Conservation (phyloP, 176 grass and related monocot species). For the Oryza glumipatula region DNA sequence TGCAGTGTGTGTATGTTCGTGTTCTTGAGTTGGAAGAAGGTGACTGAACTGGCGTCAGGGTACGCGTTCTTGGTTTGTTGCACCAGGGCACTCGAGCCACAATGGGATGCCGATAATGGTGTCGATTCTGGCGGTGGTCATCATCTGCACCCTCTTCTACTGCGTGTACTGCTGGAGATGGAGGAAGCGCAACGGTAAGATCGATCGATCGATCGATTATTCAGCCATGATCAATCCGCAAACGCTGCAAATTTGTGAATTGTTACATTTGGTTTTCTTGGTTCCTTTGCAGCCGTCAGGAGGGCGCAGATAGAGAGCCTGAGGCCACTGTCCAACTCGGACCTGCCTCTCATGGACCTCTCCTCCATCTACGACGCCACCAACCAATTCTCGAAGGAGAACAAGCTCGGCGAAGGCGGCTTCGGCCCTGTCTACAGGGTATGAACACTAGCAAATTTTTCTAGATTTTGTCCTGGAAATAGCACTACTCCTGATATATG, state of each 20-base stretch:
- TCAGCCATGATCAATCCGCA: neutral
- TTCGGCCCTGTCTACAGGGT: slow-evolving; percentile 86
- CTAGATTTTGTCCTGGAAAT: neutral
- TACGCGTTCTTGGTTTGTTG: neutral
- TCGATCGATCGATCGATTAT: slow-evolving; percentile 14
- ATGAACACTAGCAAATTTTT: neutral
- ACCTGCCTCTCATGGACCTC: slow-evolving; percentile 78
- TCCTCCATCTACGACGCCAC: slow-evolving; percentile 67
- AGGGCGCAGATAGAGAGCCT: slow-evolving; percentile 68
- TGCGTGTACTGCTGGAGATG: slow-evolving; percentile 96
- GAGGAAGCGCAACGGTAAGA: slow-evolving; percentile 87
- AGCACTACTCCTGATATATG: neutral
- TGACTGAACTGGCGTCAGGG: neutral
- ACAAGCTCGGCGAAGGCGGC: slow-evolving; percentile 94
- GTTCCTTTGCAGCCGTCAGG: slow-evolving; percentile 65
- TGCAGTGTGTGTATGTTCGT: neutral
- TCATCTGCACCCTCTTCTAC: slow-evolving; percentile 62
- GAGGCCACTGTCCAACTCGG: slow-evolving; percentile 70
- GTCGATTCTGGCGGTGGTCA: slow-evolving; percentile 71
- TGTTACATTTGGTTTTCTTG: neutral
- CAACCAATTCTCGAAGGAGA: slow-evolving; percentile 77
- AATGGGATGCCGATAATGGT: slow-evolving; percentile 71
- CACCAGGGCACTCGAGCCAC: slow-evolving; percentile 47
- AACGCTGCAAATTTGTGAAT: neutral
- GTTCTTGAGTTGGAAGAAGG: neutral